These are phyloP conservation scores for Aspergillus alliaceus DNA, from an alignment of 2,329 filamentous ascomycete genomes.

Conservation along the genomic window DNA sequence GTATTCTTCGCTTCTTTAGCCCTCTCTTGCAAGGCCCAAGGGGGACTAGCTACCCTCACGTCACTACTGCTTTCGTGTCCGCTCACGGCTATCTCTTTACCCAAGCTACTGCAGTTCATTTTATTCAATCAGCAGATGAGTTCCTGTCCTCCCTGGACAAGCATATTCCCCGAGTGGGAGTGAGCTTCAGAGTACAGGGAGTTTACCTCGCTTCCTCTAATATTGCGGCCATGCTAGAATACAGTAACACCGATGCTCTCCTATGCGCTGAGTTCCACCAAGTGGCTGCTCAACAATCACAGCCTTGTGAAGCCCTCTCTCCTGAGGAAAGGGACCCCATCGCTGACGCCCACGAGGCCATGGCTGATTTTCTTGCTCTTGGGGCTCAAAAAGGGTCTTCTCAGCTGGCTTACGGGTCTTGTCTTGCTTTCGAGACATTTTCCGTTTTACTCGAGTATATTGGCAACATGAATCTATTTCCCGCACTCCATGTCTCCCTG, in stretches of 20 bases:
- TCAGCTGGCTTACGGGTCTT: slow-evolving; percentile 38
- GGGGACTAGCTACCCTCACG: slow-evolving; percentile 30
- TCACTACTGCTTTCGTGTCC: slow-evolving; percentile 54
- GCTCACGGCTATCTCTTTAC: slow-evolving; percentile 54
- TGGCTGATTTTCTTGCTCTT: slow-evolving; percentile 14
- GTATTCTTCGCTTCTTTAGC: slow-evolving; percentile 56
- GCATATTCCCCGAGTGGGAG: slow-evolving; percentile 48
- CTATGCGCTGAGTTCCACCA: slow-evolving; percentile 29
- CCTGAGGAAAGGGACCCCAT: slow-evolving; percentile 22
- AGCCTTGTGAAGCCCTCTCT: slow-evolving; percentile 12
- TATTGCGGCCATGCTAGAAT: slow-evolving; percentile 56
- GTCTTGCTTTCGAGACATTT: slow-evolving; percentile 45
- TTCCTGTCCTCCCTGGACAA: slow-evolving; percentile 49
- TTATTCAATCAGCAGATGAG: slow-evolving; percentile 37
- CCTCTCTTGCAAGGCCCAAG: slow-evolving; percentile 47
- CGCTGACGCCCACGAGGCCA: slow-evolving; percentile 10
- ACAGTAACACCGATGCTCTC: slow-evolving; percentile 45
- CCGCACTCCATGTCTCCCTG: slow-evolving; percentile 56
- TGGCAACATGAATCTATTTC: slow-evolving; percentile 53
- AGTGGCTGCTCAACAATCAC: slow-evolving; percentile 9
- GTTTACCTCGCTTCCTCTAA: slow-evolving; percentile 57
- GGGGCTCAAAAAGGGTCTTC: slow-evolving; percentile 18
- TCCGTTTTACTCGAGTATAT: slow-evolving; percentile 47
- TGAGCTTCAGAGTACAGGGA: slow-evolving; percentile 54
- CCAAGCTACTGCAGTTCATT: slow-evolving; percentile 34